These are phyloP conservation scores for Conoideocrella luteorostrata DNA, from an alignment of 2,329 filamentous ascomycete genomes.

Conservation along the genomic window DNA sequence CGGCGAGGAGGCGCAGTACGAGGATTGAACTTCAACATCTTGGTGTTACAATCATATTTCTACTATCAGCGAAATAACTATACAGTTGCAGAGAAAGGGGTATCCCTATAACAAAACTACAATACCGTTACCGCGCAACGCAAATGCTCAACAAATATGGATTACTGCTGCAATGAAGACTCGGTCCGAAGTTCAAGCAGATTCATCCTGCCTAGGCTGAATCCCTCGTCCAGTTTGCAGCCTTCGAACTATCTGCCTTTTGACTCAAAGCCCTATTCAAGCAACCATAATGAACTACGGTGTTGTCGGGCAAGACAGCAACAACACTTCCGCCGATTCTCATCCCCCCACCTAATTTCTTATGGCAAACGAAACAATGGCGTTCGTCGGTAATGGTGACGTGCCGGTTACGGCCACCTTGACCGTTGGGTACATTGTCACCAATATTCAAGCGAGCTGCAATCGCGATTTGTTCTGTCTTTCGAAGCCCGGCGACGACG, in stretches of 20 bases:
- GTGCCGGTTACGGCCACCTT: conserved; percentile 51
- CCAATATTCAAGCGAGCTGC: conserved; percentile 71
- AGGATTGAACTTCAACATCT: conserved; percentile 43
- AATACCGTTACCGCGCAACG: no score
- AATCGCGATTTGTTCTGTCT: conserved; percentile 70
- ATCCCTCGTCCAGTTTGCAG: conserved; percentile 30
- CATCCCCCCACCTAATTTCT: conserved; percentile 79
- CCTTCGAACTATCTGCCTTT: conserved; percentile 26
- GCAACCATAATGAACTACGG: conserved; percentile 77
- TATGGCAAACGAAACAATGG: conserved; percentile 88
- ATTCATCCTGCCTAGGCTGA: conserved; percentile 17
- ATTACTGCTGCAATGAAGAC: no score
- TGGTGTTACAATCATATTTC: no score
- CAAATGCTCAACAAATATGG: no score
- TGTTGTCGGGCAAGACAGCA: conserved; percentile 78
- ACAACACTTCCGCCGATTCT: conserved; percentile 86
- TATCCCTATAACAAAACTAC: conserved; percentile 20
- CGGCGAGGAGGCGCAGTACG: conserved; percentile 74
- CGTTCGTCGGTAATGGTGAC: conserved; percentile 83
- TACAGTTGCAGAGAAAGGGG: conserved; percentile 10
- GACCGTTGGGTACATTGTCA: conserved; percentile 48
- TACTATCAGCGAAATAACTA: neutral
- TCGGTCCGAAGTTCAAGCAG: conserved; percentile 17
- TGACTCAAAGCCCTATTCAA: conserved; percentile 43
- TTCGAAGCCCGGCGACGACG: conserved; percentile 69